Evolutionary conservation across 2,329 filamentous ascomycete species (phyloP), one percentile per base, ranked within the genome.

Genomic region (Aspergillus hiratsukae): DNA sequence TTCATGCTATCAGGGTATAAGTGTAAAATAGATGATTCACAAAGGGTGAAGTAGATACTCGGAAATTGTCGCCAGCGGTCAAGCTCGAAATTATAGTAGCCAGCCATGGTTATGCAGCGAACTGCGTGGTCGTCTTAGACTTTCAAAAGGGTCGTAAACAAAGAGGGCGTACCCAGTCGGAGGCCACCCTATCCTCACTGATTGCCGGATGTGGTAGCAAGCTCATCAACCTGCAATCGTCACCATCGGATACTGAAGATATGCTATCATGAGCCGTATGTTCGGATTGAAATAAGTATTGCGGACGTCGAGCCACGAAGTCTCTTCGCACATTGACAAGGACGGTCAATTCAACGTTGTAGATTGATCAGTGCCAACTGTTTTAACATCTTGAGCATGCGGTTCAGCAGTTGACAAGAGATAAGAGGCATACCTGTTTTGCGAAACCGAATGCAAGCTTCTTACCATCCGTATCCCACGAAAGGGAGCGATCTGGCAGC

Each of bases 391-490:
- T 29, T 59, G 27, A 64, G 60, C 43, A 52, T 35, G 6, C 25
- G 43, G 48, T 21, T 11, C 9, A 14, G 40, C n/a, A 48, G 31
- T 40, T 57, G 53, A 58, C 41, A 51, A 45, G 41, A 25, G 21
- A 27, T 43, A 56, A 51, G 14, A 43, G 48, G 64, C 71, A 43
- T 70, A 82, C 80, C 75, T 80, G 76, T 59, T 74, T 76, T 29
- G 75, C 76, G 56, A 79, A 73, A 27, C 77, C 78, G 63, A 81
- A 79, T 1, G 77, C 78, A 55, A 83, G 70, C 62, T 76, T 80
- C 63, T 79, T 79, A n/a, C 80, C 80, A 65, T 82, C 78, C 11
- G 72, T 72, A 65, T 81, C 80, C 81, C 81, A 83, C 29, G 74
- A 75, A 52, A 83, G 68, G 28, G 73, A 71, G 49, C 77, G 71